These are phyloP conservation scores for Candida fluviatilis DNA, from an alignment of 805 yeast genomes.

Conservation along the genomic window DNA sequence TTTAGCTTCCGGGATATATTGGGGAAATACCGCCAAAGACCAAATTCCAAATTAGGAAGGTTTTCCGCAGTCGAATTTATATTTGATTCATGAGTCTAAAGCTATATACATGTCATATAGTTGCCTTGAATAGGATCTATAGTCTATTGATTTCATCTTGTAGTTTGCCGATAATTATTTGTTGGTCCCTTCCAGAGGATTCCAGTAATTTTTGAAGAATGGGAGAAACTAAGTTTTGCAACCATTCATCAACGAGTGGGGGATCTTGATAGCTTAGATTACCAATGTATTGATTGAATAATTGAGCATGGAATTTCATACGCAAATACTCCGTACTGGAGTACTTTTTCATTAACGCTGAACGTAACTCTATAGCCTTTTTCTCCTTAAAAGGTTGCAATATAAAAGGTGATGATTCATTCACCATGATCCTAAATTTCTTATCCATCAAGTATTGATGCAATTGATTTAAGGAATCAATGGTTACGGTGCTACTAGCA, in stretches of 20 bases:
- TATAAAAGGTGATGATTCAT: conserved; percentile 6
- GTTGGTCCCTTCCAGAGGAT: background rate
- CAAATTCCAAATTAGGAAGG: too few relatives aligned
- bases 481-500: background rate
- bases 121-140: background rate
- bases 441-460: conserved; percentile 7
- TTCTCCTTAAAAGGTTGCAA: conserved; percentile 11
- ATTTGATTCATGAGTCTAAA: too few relatives aligned
- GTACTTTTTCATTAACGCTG: conserved; percentile 4
- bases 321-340: conserved; percentile 1
- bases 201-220: conserved; percentile 4
- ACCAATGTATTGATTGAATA: conserved; percentile 19
- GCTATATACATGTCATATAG: background rate
- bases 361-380: conserved; percentile 8
- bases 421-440: conserved; percentile 13
- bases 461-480: conserved; percentile 5
- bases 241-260: conserved; percentile 12
- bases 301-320: conserved; percentile 6
- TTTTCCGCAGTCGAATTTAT: too few relatives aligned
- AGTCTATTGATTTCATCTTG: background rate
- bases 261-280: conserved; percentile 9
- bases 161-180: background rate
- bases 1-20: too few relatives aligned
- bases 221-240: conserved; percentile 8
- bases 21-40: too few relatives aligned